Evolutionary conservation across 768 basidiomycete species (phyloP).

Genomic region (Phanerochaete carnosa): DNA sequence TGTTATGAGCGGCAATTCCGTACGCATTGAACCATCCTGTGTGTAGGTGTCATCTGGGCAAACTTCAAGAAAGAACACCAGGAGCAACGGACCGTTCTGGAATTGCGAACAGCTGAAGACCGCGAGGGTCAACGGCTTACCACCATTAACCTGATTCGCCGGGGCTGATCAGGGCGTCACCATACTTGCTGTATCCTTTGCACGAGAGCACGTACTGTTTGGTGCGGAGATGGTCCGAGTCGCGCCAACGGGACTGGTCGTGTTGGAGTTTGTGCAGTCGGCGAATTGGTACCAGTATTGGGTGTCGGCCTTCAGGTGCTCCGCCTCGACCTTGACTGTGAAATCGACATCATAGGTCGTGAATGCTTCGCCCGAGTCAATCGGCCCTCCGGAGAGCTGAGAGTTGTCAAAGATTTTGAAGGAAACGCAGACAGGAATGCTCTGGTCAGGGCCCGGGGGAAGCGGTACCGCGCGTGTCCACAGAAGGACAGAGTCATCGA

Average conservation of each 20-base stretch:
- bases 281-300: conserved; percentile 54
- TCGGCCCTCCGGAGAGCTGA: conserved; percentile 30
- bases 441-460: conserved; percentile 39
- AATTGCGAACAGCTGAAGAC: conserved; percentile 59
- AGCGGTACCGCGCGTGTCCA: conserved; percentile 53
- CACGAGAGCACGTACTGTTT: conserved; percentile 33
- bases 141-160: conserved; percentile 45
- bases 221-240: conserved; percentile 49
- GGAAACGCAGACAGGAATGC: conserved; percentile 48
- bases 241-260: conserved; percentile 43
- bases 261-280: conserved; percentile 46
- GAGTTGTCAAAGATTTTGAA: conserved; percentile 41
- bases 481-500: conserved; percentile 48
- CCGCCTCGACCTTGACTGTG: conserved; percentile 59
- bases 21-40: conserved; percentile 62
- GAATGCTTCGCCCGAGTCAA: conserved; percentile 48
- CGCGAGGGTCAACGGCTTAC: conserved; percentile 49
- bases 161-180: conserved; percentile 31
- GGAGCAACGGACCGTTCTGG: conserved; percentile 37
- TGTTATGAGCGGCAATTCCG: conserved; percentile 50
- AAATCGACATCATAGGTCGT: conserved; percentile 57
- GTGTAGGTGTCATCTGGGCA: background rate
- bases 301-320: conserved; percentile 44
- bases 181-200: background rate
- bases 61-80: background rate